phyloP scores from a whole-genome alignment of 768 basidiomycete species.

The Mycena polygramma region DNA sequence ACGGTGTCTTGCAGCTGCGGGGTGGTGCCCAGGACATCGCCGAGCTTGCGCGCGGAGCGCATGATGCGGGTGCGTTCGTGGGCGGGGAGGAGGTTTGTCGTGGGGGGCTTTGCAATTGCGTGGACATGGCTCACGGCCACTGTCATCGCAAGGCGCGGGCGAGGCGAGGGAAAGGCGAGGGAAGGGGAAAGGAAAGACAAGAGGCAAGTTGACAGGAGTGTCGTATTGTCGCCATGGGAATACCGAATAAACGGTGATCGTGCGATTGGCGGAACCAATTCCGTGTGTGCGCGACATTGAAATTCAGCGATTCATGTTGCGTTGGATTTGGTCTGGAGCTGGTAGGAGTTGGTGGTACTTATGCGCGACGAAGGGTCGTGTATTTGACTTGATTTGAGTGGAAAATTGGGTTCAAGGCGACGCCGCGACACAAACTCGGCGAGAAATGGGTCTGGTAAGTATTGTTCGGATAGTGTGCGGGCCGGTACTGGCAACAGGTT shows the following conservation, averaged over 20 bases:
- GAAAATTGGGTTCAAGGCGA: no score
- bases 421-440: no score
- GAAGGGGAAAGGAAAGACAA: not conserved
- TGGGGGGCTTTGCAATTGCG: slow-evolving; percentile 21
- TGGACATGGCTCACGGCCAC: not conserved
- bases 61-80: slow-evolving; percentile 29
- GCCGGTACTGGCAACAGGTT: no score
- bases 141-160: not conserved
- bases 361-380: no score
- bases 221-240: not conserved
- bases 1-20: slow-evolving; percentile 28
- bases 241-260: not conserved
- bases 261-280: slow-evolving; percentile 3
- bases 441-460: no score
- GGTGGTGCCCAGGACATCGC: slow-evolving; percentile 29
- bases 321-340: no score
- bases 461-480: no score
- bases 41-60: slow-evolving; percentile 27
- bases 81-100: slow-evolving; percentile 25
- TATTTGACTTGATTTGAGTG: no score
- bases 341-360: no score
- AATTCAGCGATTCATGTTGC: no score
- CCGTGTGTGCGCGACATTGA: not conserved
- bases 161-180: not conserved
- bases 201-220: not conserved